Base-by-base conservation (phyloP, 352 stramenopile species). In the Pythium phragmitis region DNA sequence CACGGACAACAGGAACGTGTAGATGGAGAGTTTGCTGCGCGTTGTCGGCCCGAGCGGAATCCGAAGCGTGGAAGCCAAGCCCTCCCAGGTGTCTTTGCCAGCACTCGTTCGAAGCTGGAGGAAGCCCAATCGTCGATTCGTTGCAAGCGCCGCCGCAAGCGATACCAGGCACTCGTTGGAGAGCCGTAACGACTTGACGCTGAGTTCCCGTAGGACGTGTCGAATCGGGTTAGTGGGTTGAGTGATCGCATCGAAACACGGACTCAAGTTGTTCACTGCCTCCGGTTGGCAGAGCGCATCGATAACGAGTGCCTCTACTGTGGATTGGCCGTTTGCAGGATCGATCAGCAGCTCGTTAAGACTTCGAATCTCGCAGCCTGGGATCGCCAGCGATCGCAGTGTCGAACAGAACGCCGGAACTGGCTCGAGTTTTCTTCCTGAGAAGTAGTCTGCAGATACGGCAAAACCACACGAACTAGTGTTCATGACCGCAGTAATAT, bases 191-290 rank as follows among this genome's bases (percentile, higher is more conserved):
- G 36, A 47, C 36, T 47, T 2, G 26, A 57, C 36, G 34, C 36
- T 57, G 2, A 57, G 51, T 9, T 45, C 36, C 7, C 33, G 34
- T 4, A 57, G 36, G 2, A 26, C 14, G 8, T 47, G 36, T 9
- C 8, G 14, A 17, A 57, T 36, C 14, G 51, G 51, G 19, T 21
- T 34, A 34, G 2, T 43, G 26, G 33, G 13, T 16, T 57, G 17
- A 3, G n/a, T 45, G 34, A 57, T 57, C 11, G 51, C 33, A 19
- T 57, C 51, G n/a, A 36, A 57, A 28, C 26, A 28, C 4, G 26
- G 26, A 28, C 26, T 28, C 26, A 4, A 4, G 26, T 4, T 28
- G 26, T 2, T 4, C 26, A 28, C 26, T 11, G 47, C 46, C 51
- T n/a, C 11, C 2, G 26, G 26, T 2, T 28, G 26, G 2, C 26